Base-by-base conservation (phyloP, 1,139 yeast species). In the Neolecta irregularis region DNA sequence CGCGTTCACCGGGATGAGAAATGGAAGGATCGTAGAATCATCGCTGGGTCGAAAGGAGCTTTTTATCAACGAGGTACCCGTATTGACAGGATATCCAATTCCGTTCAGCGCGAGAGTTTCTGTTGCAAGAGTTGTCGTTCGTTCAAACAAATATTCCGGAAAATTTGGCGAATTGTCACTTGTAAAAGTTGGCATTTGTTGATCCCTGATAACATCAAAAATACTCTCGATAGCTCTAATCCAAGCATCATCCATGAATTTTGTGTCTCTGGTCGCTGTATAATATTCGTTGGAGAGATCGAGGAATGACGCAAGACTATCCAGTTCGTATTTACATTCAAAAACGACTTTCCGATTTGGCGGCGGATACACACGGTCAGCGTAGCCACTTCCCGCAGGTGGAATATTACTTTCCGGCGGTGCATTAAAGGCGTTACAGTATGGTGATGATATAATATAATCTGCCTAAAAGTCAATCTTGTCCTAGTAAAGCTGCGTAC, bases 31-130 rank as follows among this genome's bases (percentile, higher is more conserved):
- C 25, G 88, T 73, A 1, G 93, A 83, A 55, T 81, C 94, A 52
- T 81, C 94, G 22, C 91, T 75, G 4, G 94, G 94, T 46, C 94
- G 59, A 52, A 81, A 81, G 0, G 93, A 91, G n/a, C 91, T 76
- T 37, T 93, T 61, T 6, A 81, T 61, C 41, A 81, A 59, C 0
- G 91, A 83, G 1, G 83, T 74, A 30, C 67, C 70, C 36, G 51
- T 65, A 45, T 73, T 74, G 1, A 78, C 88, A 0, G 94, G 94
- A 48, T 80, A 77, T 1, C 94, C 94, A 1, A 67, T 66, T 1
- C 94, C 94, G 1, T 67, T 68, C 34, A 81, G 58, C 4, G 83
- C 74, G 39, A 79, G 62, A 0, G 94, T 81, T 50, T 81, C 94
- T 0, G 91, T 65, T 0, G 93, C 47, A 3, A 32, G 61, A 39